Evolutionary conservation across 2,329 filamentous ascomycete genomes (phyloP).

Genomic region (Diaporthe sp.): DNA sequence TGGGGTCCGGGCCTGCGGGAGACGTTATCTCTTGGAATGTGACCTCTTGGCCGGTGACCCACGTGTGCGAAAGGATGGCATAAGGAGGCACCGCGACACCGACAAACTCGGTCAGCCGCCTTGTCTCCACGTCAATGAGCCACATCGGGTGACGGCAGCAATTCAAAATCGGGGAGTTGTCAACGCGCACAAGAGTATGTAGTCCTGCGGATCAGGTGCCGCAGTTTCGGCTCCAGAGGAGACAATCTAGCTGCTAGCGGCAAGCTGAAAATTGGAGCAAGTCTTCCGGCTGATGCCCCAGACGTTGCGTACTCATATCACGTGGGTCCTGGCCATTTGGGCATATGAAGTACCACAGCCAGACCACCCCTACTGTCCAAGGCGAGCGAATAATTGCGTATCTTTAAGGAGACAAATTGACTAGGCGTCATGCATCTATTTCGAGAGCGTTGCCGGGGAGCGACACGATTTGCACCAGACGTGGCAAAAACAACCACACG

Average conservation of each 20-base stretch:
- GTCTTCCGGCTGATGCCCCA: background rate
- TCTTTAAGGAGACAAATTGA: too few relatives aligned
- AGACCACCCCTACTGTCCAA: background rate
- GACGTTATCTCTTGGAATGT: conserved; percentile 28
- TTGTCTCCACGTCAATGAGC: conserved; percentile 32
- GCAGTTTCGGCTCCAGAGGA: background rate
- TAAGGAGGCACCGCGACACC: conserved; percentile 15
- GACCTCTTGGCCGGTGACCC: conserved; percentile 34
- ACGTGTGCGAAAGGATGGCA: conserved; percentile 38
- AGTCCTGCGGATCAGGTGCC: background rate
- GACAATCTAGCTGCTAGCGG: background rate
- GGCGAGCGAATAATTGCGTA: too few relatives aligned
- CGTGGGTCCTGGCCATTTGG: background rate
- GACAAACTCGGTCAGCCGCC: conserved; percentile 32
- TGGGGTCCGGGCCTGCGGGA: background rate
- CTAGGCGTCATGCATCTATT: too few relatives aligned
- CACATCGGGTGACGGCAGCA: conserved; percentile 5
- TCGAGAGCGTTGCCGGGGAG: too few relatives aligned
- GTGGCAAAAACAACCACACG: too few relatives aligned
- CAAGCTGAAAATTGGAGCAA: background rate
- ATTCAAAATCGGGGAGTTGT: background rate
- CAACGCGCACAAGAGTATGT: background rate
- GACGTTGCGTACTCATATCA: background rate
- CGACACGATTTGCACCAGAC: too few relatives aligned
- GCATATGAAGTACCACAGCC: background rate